Conservation (phyloP, 495 filamentous ascomycete species). For the Immersiella caudata region DNA sequence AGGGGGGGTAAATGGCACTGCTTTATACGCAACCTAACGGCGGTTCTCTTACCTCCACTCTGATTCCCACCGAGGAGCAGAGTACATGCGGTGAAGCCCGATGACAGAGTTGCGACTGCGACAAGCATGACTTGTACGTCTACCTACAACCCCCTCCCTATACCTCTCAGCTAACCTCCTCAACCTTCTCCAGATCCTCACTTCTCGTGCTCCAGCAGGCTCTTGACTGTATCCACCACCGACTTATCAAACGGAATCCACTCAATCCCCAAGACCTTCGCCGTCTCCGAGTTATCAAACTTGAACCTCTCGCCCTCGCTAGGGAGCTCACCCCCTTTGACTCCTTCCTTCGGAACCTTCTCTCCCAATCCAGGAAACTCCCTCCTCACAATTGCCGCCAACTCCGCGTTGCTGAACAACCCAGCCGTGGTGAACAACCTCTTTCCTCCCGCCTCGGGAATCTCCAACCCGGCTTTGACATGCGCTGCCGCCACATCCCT, state of each 20-base stretch:
- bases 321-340: slow-evolving; percentile 40
- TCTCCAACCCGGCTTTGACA: slow-evolving; percentile 55
- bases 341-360: slow-evolving; percentile 43
- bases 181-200: slow-evolving; percentile 9
- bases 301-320: slow-evolving; percentile 44
- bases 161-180: not conserved
- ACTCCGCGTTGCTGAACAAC: slow-evolving; percentile 46
- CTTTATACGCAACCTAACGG: not conserved
- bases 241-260: slow-evolving; percentile 60
- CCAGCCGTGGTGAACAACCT: slow-evolving; percentile 60
- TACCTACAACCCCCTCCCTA: not conserved
- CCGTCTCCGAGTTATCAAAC: slow-evolving; percentile 55
- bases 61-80: not conserved
- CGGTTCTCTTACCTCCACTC: not conserved
- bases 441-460: slow-evolving; percentile 53
- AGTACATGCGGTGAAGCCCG: not conserved
- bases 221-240: slow-evolving; percentile 60
- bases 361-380: slow-evolving; percentile 57
- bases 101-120: not conserved
- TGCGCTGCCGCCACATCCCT: slow-evolving; percentile 63
- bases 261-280: slow-evolving; percentile 57
- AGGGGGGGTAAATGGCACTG: not conserved
- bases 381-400: slow-evolving; percentile 51
- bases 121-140: not conserved
- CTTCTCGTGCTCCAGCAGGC: slow-evolving; percentile 49